Conservation (phyloP, 2,329 filamentous ascomycete genomes). For the Rhynchosporium secalis region DNA sequence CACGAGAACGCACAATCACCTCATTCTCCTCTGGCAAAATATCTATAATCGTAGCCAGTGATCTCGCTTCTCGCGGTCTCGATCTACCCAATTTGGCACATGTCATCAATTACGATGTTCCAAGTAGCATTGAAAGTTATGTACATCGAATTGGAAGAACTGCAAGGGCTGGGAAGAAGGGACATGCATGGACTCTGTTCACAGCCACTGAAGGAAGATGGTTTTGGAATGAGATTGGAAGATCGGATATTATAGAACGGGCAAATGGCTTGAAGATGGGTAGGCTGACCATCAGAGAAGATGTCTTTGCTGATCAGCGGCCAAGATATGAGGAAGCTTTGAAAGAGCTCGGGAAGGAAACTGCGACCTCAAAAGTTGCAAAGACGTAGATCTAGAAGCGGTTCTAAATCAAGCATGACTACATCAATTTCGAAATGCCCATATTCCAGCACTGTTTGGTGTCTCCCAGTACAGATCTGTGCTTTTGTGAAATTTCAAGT, state of each 20-base stretch:
- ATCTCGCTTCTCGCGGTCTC: slow-evolving; percentile 88
- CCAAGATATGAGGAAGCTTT: slow-evolving; percentile 54
- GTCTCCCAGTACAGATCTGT: too few species aligned
- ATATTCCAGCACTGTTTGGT: too few species aligned
- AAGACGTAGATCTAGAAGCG: slow-evolving; percentile 4
- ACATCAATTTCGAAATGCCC: not conserved
- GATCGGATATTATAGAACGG: slow-evolving; percentile 52
- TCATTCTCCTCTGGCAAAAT: slow-evolving; percentile 64
- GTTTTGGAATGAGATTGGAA: slow-evolving; percentile 86
- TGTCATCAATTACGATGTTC: slow-evolving; percentile 93
- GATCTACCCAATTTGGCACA: slow-evolving; percentile 78
- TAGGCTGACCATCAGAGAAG: slow-evolving; percentile 45
- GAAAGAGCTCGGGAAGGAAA: slow-evolving; percentile 32
- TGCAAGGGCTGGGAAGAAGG: slow-evolving; percentile 73
- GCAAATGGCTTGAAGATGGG: slow-evolving; percentile 44
- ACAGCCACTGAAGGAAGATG: slow-evolving; percentile 75
- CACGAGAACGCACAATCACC: slow-evolving; percentile 65
- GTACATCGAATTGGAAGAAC: slow-evolving; percentile 92
- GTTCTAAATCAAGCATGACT: not conserved
- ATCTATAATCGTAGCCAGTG: slow-evolving; percentile 82
- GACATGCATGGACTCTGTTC: slow-evolving; percentile 84
- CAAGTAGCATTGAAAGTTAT: slow-evolving; percentile 76
- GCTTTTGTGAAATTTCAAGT: not conserved
- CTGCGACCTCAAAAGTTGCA: slow-evolving; percentile 10
- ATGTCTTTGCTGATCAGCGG: slow-evolving; percentile 44